A percentile compares a stretch with the other conserved stretches of the same genome.
Conservation (phyloP, 108 stramenopile genomes). For the Fistulifera solaris region DNA sequence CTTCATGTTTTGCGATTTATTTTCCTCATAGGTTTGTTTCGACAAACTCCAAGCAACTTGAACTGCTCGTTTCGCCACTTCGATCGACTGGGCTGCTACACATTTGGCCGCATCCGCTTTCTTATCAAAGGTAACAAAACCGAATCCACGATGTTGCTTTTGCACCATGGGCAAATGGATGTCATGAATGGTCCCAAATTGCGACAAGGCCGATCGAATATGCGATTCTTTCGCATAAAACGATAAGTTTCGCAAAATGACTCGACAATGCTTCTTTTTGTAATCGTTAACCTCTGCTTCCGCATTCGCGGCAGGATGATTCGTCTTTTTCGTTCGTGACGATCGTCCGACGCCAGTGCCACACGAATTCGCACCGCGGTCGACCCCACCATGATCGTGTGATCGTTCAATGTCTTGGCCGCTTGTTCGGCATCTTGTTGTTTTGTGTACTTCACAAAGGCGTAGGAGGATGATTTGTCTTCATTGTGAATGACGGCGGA, state of each 20-base stretch:
- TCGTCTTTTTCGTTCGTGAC: constrained; percentile 8
- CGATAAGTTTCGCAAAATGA: constrained; percentile 85
- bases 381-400: constrained; percentile 42
- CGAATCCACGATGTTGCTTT: constrained; percentile 76
- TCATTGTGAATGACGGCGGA: constrained; percentile 53
- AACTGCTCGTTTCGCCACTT: constrained; percentile 76
- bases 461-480: constrained; percentile 38
- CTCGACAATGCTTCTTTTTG: constrained; percentile 54
- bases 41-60: constrained; percentile 73
- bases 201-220: constrained; percentile 40
- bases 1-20: constrained; percentile 11
- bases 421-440: constrained; percentile 57
- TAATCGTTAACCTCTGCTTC: constrained; percentile 9
- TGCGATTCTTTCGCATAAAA: constrained; percentile 74
- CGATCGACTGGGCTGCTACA: constrained; percentile 17
- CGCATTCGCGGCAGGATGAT: constrained; percentile 6
- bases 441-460: constrained; percentile 67
- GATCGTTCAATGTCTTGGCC: constrained; percentile 34
- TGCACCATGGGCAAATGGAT: constrained; percentile 73
- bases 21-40: constrained; percentile 46
- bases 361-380: constrained; percentile 38
- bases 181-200: constrained; percentile 60
- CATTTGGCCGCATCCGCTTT: constrained; percentile 55
- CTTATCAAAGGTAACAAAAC: constrained; percentile 85
- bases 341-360: constrained; percentile 33